These are phyloP conservation scores for Botryosphaeria dothidea DNA, from an alignment of 2,329 filamentous ascomycete species.

Conservation along the genomic window DNA sequence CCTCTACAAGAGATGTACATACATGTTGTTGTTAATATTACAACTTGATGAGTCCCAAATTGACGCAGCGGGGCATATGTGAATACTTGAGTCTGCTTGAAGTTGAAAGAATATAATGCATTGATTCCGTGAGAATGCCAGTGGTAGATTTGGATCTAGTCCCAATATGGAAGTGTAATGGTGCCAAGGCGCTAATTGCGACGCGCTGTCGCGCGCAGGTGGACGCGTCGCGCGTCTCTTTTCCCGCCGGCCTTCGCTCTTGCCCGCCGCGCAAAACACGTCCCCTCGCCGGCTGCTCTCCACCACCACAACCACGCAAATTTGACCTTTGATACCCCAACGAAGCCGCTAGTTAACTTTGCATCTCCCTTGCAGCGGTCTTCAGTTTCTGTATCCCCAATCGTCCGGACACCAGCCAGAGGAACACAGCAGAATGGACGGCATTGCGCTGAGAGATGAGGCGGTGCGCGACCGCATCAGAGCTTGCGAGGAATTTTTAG, in stretches of 20 bases:
- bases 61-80: too few relatives aligned
- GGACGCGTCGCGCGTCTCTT: slow-evolving; percentile 12
- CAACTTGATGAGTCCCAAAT: neutral
- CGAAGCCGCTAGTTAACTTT: neutral
- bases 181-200: slow-evolving; percentile 5
- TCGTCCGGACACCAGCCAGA: neutral
- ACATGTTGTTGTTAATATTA: neutral
- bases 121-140: too few relatives aligned
- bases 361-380: too few relatives aligned
- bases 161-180: neutral
- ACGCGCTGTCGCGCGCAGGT: neutral
- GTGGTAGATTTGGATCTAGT: neutral
- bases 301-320: slow-evolving; percentile 8
- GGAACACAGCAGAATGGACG: slow-evolving; percentile 59
- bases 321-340: slow-evolving; percentile 13
- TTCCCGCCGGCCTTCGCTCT: neutral
- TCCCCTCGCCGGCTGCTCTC: neutral
- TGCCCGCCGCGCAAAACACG: slow-evolving; percentile 2
- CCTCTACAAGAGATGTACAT: neutral
- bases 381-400: too few relatives aligned
- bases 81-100: too few relatives aligned
- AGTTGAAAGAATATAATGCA: too few relatives aligned
- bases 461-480: slow-evolving; percentile 81
- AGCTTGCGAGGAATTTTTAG: slow-evolving; percentile 87
- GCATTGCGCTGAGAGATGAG: slow-evolving; percentile 77